A percentile compares a stretch with the other conserved stretches of the same genome.
Conservation (phyloP, 2,329 filamentous ascomycete species). For the Purpureocillium takamizusanense region DNA sequence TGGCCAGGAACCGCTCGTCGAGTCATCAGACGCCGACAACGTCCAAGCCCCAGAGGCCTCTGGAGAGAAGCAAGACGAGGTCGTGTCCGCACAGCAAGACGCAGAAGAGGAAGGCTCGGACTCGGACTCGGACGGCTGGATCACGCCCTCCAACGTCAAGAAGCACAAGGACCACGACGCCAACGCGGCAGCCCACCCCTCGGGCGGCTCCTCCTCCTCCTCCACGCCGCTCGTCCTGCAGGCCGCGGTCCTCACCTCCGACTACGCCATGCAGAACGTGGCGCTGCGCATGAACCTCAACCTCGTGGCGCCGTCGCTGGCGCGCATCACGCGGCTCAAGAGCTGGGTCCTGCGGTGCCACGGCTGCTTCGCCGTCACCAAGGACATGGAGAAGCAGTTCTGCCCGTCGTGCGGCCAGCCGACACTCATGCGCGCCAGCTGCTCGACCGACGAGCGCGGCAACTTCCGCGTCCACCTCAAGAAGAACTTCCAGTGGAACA, state of each 20-base stretch:
- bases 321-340: conserved; percentile 75
- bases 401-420: conserved; percentile 85
- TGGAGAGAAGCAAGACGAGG: conserved; percentile 9
- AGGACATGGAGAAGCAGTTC: conserved; percentile 83
- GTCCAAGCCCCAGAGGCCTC: not conserved
- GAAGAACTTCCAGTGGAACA: conserved; percentile 95
- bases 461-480: conserved; percentile 82
- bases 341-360: conserved; percentile 90
- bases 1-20: not conserved
- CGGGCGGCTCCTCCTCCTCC: conserved; percentile 20
- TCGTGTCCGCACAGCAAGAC: conserved; percentile 16
- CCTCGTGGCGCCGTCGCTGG: conserved; percentile 68
- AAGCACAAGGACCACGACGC: conserved; percentile 67
- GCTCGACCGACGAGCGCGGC: conserved; percentile 72
- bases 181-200: conserved; percentile 31
- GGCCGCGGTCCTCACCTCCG: conserved; percentile 85
- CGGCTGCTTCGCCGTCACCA: conserved; percentile 78
- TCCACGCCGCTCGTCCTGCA: conserved; percentile 57
- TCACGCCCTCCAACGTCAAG: conserved; percentile 86
- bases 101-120: conserved; percentile 38
- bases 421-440: conserved; percentile 75
- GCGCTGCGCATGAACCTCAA: conserved; percentile 90
- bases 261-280: conserved; percentile 98
- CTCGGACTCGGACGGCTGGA: conserved; percentile 68
- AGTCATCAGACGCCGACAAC: no score